Evolutionary conservation across 2,329 filamentous ascomycete genomes (phyloP).

Genomic region (Parafenestella ontariensis): DNA sequence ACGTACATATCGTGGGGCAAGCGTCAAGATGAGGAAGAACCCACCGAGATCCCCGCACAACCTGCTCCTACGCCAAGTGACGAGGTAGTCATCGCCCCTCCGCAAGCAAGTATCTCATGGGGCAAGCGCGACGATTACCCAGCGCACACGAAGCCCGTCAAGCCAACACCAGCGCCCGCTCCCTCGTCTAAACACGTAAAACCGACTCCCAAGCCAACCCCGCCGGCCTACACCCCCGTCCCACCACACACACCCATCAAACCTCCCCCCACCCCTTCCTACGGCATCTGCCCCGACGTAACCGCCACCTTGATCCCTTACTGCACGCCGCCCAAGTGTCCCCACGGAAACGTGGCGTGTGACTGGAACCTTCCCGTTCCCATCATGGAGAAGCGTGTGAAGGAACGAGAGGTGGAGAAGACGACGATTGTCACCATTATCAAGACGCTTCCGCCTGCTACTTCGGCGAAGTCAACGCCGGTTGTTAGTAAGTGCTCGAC

Average conservation of each 20-base stretch:
- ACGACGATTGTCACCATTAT: constrained; percentile 16
- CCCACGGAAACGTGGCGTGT: constrained; percentile 15
- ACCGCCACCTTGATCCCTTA: constrained; percentile 17
- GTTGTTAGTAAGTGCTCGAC: neutral
- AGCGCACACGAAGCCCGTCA: neutral
- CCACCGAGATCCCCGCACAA: constrained; percentile 2
- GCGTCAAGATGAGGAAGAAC: constrained; percentile 8
- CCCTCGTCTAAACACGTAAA: constrained; percentile 19
- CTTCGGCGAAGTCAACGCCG: neutral
- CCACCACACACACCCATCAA: constrained; percentile 15
- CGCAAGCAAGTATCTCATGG: constrained; percentile 21
- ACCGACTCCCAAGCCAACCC: too few relatives aligned
- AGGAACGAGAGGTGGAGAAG: constrained; percentile 11
- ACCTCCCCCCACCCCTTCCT: neutral
- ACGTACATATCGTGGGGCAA: constrained; percentile 22
- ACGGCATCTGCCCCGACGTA: constrained; percentile 10
- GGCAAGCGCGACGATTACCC: constrained; percentile 16
- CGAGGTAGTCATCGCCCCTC: constrained; percentile 18
- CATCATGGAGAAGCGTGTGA: constrained; percentile 7
- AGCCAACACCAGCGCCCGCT: constrained; percentile 3
- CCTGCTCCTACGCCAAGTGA: constrained; percentile 12
- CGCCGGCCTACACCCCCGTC: neutral
- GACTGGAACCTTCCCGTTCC: constrained; percentile 14
- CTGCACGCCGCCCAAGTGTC: constrained; percentile 27
- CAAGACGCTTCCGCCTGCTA: neutral